These are phyloP conservation scores for Penicillium soppii DNA, from an alignment of 495 filamentous ascomycete species.

Conservation along the genomic window DNA sequence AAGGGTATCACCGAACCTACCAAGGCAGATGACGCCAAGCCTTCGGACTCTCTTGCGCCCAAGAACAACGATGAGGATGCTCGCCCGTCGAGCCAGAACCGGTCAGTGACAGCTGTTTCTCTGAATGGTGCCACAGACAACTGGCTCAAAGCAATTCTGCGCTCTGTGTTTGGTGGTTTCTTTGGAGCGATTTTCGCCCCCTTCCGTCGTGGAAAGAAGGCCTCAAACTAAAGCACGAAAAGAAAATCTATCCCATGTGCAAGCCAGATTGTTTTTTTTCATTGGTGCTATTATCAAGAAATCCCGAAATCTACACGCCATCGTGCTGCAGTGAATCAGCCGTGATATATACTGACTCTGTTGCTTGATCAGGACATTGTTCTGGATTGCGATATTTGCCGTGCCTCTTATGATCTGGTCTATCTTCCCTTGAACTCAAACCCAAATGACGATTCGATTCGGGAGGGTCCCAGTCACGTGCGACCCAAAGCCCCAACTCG, in stretches of 20 bases:
- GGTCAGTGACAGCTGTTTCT: conserved; percentile 47
- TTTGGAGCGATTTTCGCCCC: conserved; percentile 42
- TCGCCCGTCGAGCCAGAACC: conserved; percentile 43
- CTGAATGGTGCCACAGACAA: conserved; percentile 40
- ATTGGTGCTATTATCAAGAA: conserved; percentile 12
- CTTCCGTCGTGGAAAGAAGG: conserved; percentile 37
- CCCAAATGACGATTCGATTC: too few relatives aligned
- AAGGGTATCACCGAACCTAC: conserved; percentile 10
- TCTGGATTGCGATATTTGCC: conserved; percentile 34
- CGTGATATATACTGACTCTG: conserved; percentile 23
- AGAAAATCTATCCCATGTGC: conserved; percentile 8
- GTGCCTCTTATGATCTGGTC: conserved; percentile 33
- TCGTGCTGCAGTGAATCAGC: not conserved
- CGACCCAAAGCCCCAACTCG: not conserved
- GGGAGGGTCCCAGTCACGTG: not conserved
- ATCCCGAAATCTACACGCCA: not conserved
- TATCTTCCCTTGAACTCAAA: conserved; percentile 11
- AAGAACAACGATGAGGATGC: conserved; percentile 35
- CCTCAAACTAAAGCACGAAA: conserved; percentile 29
- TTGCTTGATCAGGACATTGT: conserved; percentile 30
- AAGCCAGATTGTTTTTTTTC: conserved; percentile 2
- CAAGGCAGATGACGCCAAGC: not conserved
- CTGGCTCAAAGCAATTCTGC: conserved; percentile 47
- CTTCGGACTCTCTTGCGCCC: conserved; percentile 16
- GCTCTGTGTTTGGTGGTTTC: conserved; percentile 42